Evolutionary conservation across 2,329 filamentous ascomycete species (phyloP), one percentile per base, ranked within the genome.

Genomic region (Ophiostoma himal-ulmi): DNA sequence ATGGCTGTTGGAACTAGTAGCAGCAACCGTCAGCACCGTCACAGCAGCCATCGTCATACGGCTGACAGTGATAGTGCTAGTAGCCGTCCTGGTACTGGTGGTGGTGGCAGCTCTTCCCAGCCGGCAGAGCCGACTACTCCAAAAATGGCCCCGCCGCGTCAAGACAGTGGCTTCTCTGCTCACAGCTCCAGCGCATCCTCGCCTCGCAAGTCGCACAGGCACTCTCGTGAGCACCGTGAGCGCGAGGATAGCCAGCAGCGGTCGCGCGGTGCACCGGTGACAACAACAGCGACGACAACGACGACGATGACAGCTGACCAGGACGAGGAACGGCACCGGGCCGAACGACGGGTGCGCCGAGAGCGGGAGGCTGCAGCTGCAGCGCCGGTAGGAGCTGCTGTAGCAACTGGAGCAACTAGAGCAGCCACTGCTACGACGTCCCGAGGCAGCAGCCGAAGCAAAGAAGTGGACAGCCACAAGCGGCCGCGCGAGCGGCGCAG

Each of bases 121-220:
- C 66, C 81, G 74, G 73, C 65, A 73, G 78, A 67, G 65, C 37
- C 65, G 26, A 67, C 65, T 2, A 67, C 37, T 14, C 65, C 39
- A 39, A 48, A 48, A 39, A 41, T 67, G 37, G n/a, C 79, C n/a
- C 80, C 82, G 5, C 80, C 77, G 69, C 79, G 81, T 70, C 80
- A 80, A 69, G 83, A 84, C 71, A 84, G 82, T 71, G 83, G 82
- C 0, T 80, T 81, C 72, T 73, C 75, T 37, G 70, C 7, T 5
- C 76, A 73, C 39, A 76, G 75, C 68, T 69, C 73, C 41, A 70
- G 67, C 54, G 39, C 39, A 17, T 70, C 71, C 52, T 73, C 73
- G 62, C 72, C 70, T 10, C 73, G 72, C 67, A 73, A 73, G 70
- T 67, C 72, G 20, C 65, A 67, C 65, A 26, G 65, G 20, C 37